Percentiles rank a stretch among this genome's conserved stretches.
Conservation (phyloP, 768 basidiomycete species). For the Lentinus tigrinus region DNA sequence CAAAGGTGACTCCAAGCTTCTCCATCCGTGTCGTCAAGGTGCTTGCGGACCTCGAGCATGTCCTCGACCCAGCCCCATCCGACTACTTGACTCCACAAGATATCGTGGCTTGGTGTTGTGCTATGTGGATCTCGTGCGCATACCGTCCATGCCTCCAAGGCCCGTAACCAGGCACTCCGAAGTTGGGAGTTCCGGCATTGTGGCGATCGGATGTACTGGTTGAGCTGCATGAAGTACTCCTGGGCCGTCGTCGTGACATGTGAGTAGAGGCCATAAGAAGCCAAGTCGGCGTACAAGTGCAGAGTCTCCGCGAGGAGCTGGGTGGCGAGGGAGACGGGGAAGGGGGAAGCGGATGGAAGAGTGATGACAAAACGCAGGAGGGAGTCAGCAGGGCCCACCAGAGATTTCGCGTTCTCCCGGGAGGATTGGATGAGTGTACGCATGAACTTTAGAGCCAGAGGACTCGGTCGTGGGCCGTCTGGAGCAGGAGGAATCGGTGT, state of each 20-base stretch:
- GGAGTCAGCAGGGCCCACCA: conserved; percentile 58
- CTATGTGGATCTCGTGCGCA: conserved; percentile 91
- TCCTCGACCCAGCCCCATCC: conserved; percentile 76
- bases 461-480: conserved; percentile 33
- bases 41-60: conserved; percentile 38
- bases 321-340: conserved; percentile 36
- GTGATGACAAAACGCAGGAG: conserved; percentile 71
- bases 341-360: conserved; percentile 47
- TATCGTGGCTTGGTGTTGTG: conserved; percentile 82
- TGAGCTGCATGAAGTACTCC: conserved; percentile 53
- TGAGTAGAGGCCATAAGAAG: conserved; percentile 76
- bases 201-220: conserved; percentile 42
- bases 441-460: conserved; percentile 58
- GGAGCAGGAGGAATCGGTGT: conserved; percentile 46
- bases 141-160: conserved; percentile 71
- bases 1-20: conserved; percentile 42
- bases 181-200: conserved; percentile 36
- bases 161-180: conserved; percentile 50
- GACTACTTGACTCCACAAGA: conserved; percentile 86
- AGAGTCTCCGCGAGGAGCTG: conserved; percentile 58
- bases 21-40: conserved; percentile 31
- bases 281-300: conserved; percentile 61
- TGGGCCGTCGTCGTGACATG: conserved; percentile 64
- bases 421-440: conserved; percentile 60
- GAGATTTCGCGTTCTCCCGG: conserved; percentile 58